Base-by-base conservation (phyloP, 768 basidiomycete genomes). In the Rubroboletus satanas region DNA sequence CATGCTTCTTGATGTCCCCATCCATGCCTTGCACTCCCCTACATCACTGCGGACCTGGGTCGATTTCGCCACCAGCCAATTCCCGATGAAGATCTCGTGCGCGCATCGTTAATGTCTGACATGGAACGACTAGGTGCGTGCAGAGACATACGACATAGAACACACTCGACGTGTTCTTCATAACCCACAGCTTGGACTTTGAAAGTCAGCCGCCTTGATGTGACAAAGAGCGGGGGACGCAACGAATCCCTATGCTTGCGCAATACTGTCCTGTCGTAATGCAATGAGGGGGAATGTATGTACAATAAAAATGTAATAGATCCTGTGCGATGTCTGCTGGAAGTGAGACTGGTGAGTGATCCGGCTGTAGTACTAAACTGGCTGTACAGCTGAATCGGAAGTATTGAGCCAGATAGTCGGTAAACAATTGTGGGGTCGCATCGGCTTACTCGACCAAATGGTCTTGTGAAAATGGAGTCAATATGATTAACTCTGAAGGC, bases 391-490 rank as follows among this genome's bases (percentile, higher is more conserved):
- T 49, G n/a, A 17, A 49, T 56, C 48, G 51, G 52, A 45, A 37
- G 39, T 26, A 49, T 48, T 29, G 44, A 31, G 47, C 56, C 59
- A 49, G 21, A 37, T 23, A 9, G 5, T 49, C 18, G 56, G 57
- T 46, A 39, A 32, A 42, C 55, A 37, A 26, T 43, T 28, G 26
- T 12, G 18, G 31, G 36, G 31, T 37, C 41, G 37, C 49, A 21
- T 48, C 39, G 32, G 33, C 45, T 52, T 59, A 72, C 51, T 56
- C 62, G 35, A 70, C 69, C n/a, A 66, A 46, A 43, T 70, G 70
- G 45, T 70, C 71, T 64, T 9, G 44, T 37, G 26, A 47, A 45
- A 51, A 54, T 12, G 43, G 54, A n/a, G 54, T 66, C 57, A 57
- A 32, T 15, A 35, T 39, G 15, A 33, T 47, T 8, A 42, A 28